Evolutionary conservation across 2,329 filamentous ascomycete genomes (phyloP), one percentile per base, ranked within the genome.

Genomic region (Penicillium sp.): DNA sequence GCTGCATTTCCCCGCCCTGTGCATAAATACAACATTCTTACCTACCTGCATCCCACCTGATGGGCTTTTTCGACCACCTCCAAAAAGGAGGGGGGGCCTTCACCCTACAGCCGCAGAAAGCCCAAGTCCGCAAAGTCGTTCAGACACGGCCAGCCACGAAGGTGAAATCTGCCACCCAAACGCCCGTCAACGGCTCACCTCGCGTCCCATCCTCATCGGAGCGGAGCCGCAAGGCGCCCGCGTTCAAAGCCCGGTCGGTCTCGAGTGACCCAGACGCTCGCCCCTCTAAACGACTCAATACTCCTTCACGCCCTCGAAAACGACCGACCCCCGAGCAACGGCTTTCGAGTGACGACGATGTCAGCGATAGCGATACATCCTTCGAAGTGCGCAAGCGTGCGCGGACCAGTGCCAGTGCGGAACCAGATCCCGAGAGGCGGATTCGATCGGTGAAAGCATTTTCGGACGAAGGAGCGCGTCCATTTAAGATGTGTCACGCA

Each of bases 401-500:
- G 8, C 72, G 72, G 58, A 67, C 72, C 41, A 75, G 72, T 48
- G 70, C 67, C 37, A 75, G 73, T 40, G 68, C 70, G n/a, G 74
- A 78, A 55, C 72, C 76, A 14, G 76, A 81, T 57, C 67, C 72
- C 29, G 73, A 75, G 41, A 72, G 79, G 41, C 69, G 69, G 27
- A 62, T 81, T 59, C 75, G 79, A 51, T 78, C 78, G 47, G 58
- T 70, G 53, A 73, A 73, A 57, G 73, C 77, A n/a, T 79, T 79
- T 60, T 73, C 74, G 27, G 72, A 75, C 27, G 71, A 75, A 40
- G 69, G 64, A n/a, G 62, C 65, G 23, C 69, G 67, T 40, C 53
- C 67, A 7, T 71, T 79, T 46, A 61, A 71, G 20, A 77, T 81
- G 69, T 73, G 82, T 23, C 79, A 82, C 67, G 80, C 79, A 8